Percentiles rank a stretch among this genome's conserved stretches.
phyloP scores from a whole-genome alignment of 371 early-diverging fungal genomes.

The Mortierella sp. region DNA sequence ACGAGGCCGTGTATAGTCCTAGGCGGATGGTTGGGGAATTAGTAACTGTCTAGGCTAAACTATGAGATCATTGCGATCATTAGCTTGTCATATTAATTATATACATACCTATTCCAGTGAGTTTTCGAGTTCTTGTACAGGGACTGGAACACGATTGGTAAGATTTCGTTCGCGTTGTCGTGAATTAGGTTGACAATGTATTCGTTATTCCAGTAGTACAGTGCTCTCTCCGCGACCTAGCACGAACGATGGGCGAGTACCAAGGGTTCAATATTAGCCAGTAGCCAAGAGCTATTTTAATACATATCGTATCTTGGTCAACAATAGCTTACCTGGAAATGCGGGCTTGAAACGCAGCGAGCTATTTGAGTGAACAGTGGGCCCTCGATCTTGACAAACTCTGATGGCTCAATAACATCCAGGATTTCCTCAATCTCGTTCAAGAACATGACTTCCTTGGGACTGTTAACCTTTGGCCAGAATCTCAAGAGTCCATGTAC shows the following conservation, averaged over 20 bases:
- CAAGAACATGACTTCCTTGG: constrained; percentile 98
- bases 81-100: background rate
- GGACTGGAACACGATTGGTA: constrained; percentile 94
- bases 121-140: constrained; percentile 92
- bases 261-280: background rate
- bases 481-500: constrained; percentile 87
- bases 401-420: constrained; percentile 89
- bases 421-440: constrained; percentile 97
- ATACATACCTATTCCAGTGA: constrained; percentile 94
- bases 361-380: constrained; percentile 93
- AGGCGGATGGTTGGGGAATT: background rate
- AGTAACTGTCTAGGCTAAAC: background rate
- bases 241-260: background rate
- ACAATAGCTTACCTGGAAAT: constrained; percentile 85
- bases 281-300: background rate
- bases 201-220: constrained; percentile 97
- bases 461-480: constrained; percentile 98
- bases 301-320: background rate
- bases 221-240: constrained; percentile 94
- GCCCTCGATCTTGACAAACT: constrained; percentile 88
- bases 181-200: constrained; percentile 93
- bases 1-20: constrained; percentile 95
- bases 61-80: background rate
- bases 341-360: constrained; percentile 92
- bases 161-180: constrained; percentile 87